Percentiles rank a stretch among this genome's conserved stretches.
These are phyloP conservation scores for Boletus rubropictus DNA, from an alignment of 768 basidiomycete genomes.

Conservation along the genomic window DNA sequence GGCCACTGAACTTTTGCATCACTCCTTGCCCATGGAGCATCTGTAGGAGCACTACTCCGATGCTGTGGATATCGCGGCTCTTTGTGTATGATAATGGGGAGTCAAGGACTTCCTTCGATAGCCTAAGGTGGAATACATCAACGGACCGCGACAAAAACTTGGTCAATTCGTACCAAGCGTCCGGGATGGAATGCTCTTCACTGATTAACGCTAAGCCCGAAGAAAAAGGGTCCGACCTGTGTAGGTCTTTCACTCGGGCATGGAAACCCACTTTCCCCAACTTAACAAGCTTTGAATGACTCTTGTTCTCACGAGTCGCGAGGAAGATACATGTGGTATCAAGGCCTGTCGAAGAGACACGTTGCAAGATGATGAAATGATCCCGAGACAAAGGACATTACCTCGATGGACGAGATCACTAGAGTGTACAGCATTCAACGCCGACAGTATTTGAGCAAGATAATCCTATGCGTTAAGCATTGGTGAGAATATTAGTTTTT, in stretches of 20 bases:
- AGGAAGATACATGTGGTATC: constrained; percentile 57
- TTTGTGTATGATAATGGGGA: constrained; percentile 74
- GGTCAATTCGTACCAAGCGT: constrained; percentile 20
- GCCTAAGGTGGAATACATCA: constrained; percentile 37
- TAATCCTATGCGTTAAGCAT: constrained; percentile 52
- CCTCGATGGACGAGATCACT: constrained; percentile 67
- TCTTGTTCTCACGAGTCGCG: constrained; percentile 42
- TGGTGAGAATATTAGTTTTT: neutral
- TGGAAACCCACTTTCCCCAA: constrained; percentile 69
- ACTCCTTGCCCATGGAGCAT: constrained; percentile 81
- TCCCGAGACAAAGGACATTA: constrained; percentile 16
- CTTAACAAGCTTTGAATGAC: constrained; percentile 63
- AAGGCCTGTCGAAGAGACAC: constrained; percentile 40
- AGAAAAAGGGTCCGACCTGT: constrained; percentile 78
- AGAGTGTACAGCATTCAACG: constrained; percentile 61
- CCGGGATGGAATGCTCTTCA: constrained; percentile 25
- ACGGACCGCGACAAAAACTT: neutral
- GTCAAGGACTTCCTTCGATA: constrained; percentile 72
- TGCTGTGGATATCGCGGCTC: constrained; percentile 75
- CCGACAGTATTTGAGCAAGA: constrained; percentile 64
- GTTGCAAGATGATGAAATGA: neutral
- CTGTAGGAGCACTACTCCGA: constrained; percentile 74
- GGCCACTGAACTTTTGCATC: constrained; percentile 46
- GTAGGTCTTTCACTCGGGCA: constrained; percentile 68
- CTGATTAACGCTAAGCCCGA: constrained; percentile 9